Evolutionary conservation across 2,329 filamentous ascomycete genomes (phyloP).

Genomic region (Teratosphaeria pseudoeucalypti): DNA sequence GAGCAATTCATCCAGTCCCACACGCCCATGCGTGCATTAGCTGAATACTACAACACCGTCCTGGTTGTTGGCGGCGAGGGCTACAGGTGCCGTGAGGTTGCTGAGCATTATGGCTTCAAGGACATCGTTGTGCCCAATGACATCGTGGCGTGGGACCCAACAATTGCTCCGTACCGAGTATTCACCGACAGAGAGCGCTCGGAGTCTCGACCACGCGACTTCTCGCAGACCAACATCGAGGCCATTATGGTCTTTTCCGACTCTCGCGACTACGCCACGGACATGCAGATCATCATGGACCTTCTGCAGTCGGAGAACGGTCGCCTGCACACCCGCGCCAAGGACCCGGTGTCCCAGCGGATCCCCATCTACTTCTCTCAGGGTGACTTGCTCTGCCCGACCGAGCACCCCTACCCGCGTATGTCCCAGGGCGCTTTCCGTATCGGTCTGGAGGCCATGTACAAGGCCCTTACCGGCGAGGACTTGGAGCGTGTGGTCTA

Average conservation of each 20-base stretch:
- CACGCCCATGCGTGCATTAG: constrained; percentile 64
- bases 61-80: constrained; percentile 67
- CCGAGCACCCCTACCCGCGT: constrained; percentile 46
- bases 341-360: constrained; percentile 54
- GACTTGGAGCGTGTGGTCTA: constrained; percentile 68
- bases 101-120: constrained; percentile 64
- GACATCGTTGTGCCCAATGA: constrained; percentile 65
- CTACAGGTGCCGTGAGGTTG: constrained; percentile 63
- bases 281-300: constrained; percentile 69
- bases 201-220: constrained; percentile 59
- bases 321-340: constrained; percentile 52
- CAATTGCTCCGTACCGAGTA: constrained; percentile 57
- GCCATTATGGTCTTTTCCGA: constrained; percentile 68
- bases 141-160: constrained; percentile 58
- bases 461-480: constrained; percentile 57
- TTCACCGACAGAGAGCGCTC: constrained; percentile 59
- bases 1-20: constrained; percentile 71
- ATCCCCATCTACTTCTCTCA: constrained; percentile 68
- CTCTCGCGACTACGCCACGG: constrained; percentile 62
- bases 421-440: constrained; percentile 69
- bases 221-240: constrained; percentile 60
- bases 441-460: constrained; percentile 63
- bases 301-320: constrained; percentile 59
- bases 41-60: constrained; percentile 68
- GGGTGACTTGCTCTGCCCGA: constrained; percentile 52